These are phyloP conservation scores for Baudoinia panamericana DNA, from an alignment of 495 filamentous ascomycete genomes.

Conservation along the genomic window DNA sequence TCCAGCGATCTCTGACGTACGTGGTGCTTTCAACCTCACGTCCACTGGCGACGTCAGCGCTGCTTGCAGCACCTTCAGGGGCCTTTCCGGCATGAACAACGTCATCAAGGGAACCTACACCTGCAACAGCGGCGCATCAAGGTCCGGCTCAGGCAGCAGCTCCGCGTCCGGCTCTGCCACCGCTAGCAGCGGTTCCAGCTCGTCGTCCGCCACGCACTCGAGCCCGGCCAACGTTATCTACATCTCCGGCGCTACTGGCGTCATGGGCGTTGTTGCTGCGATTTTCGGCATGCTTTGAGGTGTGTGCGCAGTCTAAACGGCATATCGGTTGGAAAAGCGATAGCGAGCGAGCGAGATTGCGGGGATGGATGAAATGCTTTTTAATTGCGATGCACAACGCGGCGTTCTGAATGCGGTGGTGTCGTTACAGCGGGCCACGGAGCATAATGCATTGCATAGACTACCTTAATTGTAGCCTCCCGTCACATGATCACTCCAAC, in stretches of 20 bases:
- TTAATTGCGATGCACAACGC: too few species aligned
- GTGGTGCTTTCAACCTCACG: slow-evolving; percentile 77
- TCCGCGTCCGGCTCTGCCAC: slow-evolving; percentile 12
- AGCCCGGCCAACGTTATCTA: slow-evolving; percentile 25
- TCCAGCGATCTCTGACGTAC: slow-evolving; percentile 56
- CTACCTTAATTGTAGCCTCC: slow-evolving; percentile 20
- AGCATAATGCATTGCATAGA: slow-evolving; percentile 13
- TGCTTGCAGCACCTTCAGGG: slow-evolving; percentile 33
- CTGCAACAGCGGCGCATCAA: slow-evolving; percentile 28
- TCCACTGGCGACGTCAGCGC: slow-evolving; percentile 39
- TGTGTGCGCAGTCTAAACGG: too few species aligned
- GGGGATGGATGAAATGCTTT: too few species aligned
- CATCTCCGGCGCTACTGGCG: slow-evolving; percentile 23
- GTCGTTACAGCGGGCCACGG: too few species aligned
- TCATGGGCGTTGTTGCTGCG: slow-evolving; percentile 28
- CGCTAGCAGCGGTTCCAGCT: slow-evolving; percentile 10
- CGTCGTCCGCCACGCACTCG: not conserved
- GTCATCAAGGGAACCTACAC: slow-evolving; percentile 34
- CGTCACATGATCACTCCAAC: too few species aligned
- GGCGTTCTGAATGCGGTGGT: not conserved
- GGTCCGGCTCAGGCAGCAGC: slow-evolving; percentile 23
- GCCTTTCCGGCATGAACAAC: slow-evolving; percentile 36
- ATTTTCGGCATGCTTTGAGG: slow-evolving; percentile 31
- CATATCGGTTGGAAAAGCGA: too few species aligned
- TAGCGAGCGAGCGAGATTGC: too few species aligned